phyloP scores from a whole-genome alignment of 768 basidiomycete genomes.

The Leccinum longicurvipes region DNA sequence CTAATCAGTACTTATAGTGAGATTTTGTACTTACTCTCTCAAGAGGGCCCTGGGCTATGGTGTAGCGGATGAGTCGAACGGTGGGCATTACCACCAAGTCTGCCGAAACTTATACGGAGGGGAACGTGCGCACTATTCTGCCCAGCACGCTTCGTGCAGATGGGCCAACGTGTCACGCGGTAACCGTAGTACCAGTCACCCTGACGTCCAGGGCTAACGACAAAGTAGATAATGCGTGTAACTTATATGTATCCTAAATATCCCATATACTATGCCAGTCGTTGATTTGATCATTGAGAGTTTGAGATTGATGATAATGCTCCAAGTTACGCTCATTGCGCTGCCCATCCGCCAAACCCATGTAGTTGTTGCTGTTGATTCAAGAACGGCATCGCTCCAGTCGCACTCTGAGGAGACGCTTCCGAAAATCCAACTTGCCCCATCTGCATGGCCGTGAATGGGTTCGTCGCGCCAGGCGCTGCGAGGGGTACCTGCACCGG shows the following conservation, averaged over 20 bases:
- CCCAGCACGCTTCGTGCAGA: background rate
- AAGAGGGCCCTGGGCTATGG: no score
- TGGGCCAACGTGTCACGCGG: background rate
- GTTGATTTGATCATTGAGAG: background rate
- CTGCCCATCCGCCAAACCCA: slow-evolving; percentile 20
- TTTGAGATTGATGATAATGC: slow-evolving; percentile 8
- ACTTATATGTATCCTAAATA: slow-evolving; percentile 1
- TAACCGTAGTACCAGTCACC: background rate
- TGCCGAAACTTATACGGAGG: background rate
- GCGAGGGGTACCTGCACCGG: slow-evolving; percentile 27
- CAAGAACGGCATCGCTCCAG: slow-evolving; percentile 12
- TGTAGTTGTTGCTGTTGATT: slow-evolving; percentile 24
- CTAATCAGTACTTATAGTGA: no score
- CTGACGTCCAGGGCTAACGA: background rate
- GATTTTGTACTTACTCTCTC: no score
- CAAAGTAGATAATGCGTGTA: background rate
- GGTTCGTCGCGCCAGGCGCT: slow-evolving; percentile 5
- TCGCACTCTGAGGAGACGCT: slow-evolving; percentile 30
- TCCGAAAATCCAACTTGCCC: slow-evolving; percentile 16
- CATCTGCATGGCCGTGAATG: slow-evolving; percentile 17
- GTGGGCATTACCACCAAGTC: no score
- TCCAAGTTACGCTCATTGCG: slow-evolving; percentile 12
- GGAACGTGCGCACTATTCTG: no score
- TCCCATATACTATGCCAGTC: background rate
- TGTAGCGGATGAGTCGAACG: no score